Percentiles rank a stretch among this genome's conserved stretches.
These are phyloP conservation scores for Tuber borchii DNA, from an alignment of 495 filamentous ascomycete species.

Conservation along the genomic window DNA sequence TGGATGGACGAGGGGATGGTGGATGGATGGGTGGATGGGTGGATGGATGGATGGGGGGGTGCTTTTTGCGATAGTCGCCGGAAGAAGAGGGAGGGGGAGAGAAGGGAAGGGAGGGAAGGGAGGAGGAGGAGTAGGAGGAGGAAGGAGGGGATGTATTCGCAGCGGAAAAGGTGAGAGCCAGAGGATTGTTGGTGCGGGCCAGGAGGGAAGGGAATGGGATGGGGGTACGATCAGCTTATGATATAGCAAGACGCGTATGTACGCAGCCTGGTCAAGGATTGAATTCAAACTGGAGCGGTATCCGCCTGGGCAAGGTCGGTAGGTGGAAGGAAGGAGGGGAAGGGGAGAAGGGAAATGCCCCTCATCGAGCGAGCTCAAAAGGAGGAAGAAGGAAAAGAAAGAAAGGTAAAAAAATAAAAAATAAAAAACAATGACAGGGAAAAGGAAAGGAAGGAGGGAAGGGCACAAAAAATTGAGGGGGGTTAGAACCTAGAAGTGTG, in stretches of 20 bases:
- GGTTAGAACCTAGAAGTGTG: neutral
- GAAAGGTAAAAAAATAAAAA: neutral
- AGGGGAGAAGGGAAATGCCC: neutral
- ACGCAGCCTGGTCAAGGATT: slow-evolving; percentile 37
- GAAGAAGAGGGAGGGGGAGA: slow-evolving; percentile 2
- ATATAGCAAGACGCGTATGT: slow-evolving; percentile 34
- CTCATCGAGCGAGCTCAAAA: too few relatives aligned
- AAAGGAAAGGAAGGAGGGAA: slow-evolving; percentile 4
- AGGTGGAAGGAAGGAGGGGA: slow-evolving; percentile 5
- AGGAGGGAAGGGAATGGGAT: slow-evolving; percentile 23
- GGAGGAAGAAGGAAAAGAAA: too few relatives aligned
- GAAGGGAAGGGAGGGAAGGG: too few relatives aligned
- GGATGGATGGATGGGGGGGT: neutral
- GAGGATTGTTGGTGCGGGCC: slow-evolving; percentile 32
- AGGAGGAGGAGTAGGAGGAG: too few relatives aligned
- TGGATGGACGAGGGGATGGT: slow-evolving; percentile 13
- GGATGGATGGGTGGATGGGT: slow-evolving; percentile 15
- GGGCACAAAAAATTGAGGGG: neutral
- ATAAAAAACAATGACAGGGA: slow-evolving; percentile 14
- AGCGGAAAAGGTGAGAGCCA: slow-evolving; percentile 32
- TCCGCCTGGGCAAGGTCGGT: slow-evolving; percentile 11
- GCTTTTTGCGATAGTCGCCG: slow-evolving; percentile 2
- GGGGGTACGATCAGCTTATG: slow-evolving; percentile 37
- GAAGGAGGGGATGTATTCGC: slow-evolving; percentile 32
- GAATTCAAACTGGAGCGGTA: slow-evolving; percentile 19